Base-by-base conservation (phyloP, 345 rosid genomes). In the Draba incana region DNA sequence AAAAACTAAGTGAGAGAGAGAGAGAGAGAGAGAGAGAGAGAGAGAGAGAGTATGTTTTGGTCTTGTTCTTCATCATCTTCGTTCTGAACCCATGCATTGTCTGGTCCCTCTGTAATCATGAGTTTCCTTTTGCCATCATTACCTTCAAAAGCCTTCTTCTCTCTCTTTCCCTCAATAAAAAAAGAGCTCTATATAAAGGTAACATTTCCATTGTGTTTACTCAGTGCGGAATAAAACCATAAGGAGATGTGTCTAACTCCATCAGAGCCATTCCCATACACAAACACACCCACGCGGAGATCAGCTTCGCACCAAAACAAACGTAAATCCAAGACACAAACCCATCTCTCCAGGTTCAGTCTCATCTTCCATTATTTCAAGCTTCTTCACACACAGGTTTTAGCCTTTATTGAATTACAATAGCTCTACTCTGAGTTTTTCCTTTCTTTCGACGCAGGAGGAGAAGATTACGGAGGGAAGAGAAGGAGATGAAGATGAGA, bases 41-140 rank as follows among this genome's bases (percentile, higher is more conserved):
- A 57, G 15, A 57, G 44, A 51, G 35, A 57, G 59, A 57, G 28
- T n/a, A 2, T 39, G 30, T 42, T 65, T 30, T 56, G 37, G 76
- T 60, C 74, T 58, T 69, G 57, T 59, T 66, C 66, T 57, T 68
- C 84, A 69, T 74, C 66, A 50, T 59, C 73, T 67, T 53, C 57
- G 39, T 67, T 57, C 66, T 70, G 77, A 28, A 72, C 76, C 15
- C 80, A 81, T 27, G 52, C 79, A 54, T 59, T 57, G 37, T 59
- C 76, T 57, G 77, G 78, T 71, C 86, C 59, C 64, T 66, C 64
- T 56, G 82, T 82, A 86, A 86, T 86, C 71, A 84, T 84, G 66
- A 72, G 71, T 72, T 49, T 57, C 66, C 69, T 75, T 79, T 77
- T 69, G 31, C 72, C 85, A 90, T 85, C 90, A 86, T 84, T 81